Base-by-base conservation (phyloP, 2,329 filamentous ascomycete genomes). In the Penicillium digitatum region DNA sequence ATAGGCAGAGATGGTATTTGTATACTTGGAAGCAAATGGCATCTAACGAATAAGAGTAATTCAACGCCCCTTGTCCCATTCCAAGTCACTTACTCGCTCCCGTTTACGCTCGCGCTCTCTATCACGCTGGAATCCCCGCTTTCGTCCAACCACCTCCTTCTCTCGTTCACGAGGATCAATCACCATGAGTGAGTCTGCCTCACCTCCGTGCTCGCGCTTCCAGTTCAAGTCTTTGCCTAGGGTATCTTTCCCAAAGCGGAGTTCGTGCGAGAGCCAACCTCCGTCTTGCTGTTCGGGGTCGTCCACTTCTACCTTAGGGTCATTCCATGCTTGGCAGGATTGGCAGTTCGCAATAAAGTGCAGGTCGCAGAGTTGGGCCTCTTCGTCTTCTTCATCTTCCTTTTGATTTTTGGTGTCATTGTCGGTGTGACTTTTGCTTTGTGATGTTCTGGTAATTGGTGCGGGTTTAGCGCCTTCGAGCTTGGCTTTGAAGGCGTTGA, bases 291-390 rank as follows among this genome's bases (percentile, higher is more conserved):
- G 78, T 16, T 79, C 77, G 3, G 76, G 74, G 3, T 74, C 71
- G 46, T 84, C 62, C 1, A 40, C 58, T 3, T 50, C 61, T 7
- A 56, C 44, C 5, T 62, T 53, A 9, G 66, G 59, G 44, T 86
- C 81, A 66, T 95, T 88, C 90, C 92, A 96, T 0, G 87, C 83
- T 55, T 84, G 85, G 72, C 94, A 97, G 42, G 90, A 96, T 69
- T 96, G 90, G 72, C 94, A 99, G 66, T 95, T 89, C 46, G 88
- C 89, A 60, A 99, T 95, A 72, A 97, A 99, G 71, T 99, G 94
- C 34, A 99, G 76, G 71, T 97, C 94, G 69, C 94, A 99, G 4
- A 95, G 79, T 47, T 81, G 81, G 3, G 85, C 86, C 69, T 95
- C 90, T 37, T 88, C 86, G 18, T 81, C 80, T 8, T 72, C 66